Evolutionary conservation across 805 yeast genomes (phyloP), one percentile per base, ranked within the genome.

Genomic region (Metschnikowia cubensis): DNA sequence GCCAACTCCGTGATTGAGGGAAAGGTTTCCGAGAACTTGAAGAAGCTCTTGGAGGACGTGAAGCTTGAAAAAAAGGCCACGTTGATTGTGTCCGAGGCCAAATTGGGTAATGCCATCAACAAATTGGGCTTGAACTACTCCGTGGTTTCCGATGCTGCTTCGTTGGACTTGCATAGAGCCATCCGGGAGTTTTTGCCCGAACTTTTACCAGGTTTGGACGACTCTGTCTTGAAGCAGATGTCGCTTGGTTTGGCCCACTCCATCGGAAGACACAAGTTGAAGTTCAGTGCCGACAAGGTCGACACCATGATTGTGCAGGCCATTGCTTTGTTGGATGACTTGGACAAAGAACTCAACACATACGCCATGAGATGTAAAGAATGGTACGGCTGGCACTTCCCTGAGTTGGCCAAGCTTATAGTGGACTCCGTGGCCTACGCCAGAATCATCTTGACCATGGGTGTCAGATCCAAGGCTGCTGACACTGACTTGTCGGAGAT

Each of bases 321-420:
- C 51, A 94, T 94, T 73, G 97, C 98, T 18, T 78, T 94, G 59
- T 81, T 94, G 65, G 99, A 94, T 65, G 97, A 94, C 66, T 81
- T 94, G 63, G 99, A 94, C 77, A 94, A 94, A 76, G 99, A 94
- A 73, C 81, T 94, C 63, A 94, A 94, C 77, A 94, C 97, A 47
- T 94, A 92, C 64, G 96, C 98, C 59, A 94, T 94, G 99, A 85
- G 99, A 77, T 83, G 92, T 75, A 94, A 92, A 77, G 99, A 94
- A 76, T 94, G 99, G 99, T 94, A 94, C 75, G 99, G 99, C 59
- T 94, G 99, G 99, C 99, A 94, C 74, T 94, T 94, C 85, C 99
- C 99, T 36, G 99, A 94, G 74, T 83, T 94, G 83, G 97, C 97
- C 64, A 94, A 94, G 81, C 89, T 92, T 70, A 87, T 94, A 62